Percentiles rank a stretch among this genome's conserved stretches.
Evolutionary conservation across 257 asterid genomes (phyloP).

Genomic region (Petunia axillaris): DNA sequence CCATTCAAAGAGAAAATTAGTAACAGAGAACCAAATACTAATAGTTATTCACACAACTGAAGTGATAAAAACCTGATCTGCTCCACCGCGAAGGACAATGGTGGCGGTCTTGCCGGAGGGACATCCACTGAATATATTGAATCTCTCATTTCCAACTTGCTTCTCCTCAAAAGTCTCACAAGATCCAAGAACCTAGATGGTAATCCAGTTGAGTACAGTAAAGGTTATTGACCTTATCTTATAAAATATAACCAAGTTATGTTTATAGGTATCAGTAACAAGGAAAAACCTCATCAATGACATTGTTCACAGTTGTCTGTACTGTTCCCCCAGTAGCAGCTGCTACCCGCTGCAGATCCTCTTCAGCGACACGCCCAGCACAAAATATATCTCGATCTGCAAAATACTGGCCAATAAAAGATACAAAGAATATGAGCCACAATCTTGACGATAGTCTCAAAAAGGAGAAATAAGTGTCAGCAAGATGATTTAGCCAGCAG

Average conservation of each 20-base stretch:
- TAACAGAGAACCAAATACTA: neutral
- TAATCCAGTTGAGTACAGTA: constrained; percentile 4
- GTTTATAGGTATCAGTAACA: constrained; percentile 18
- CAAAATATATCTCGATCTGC: constrained; percentile 95
- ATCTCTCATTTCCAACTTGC: constrained; percentile 96
- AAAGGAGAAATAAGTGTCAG: neutral
- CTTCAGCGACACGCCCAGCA: constrained; percentile 95
- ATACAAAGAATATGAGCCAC: constrained; percentile 17
- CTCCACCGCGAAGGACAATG: constrained; percentile 95
- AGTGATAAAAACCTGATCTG: constrained; percentile 71
- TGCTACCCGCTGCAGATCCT: constrained; percentile 84
- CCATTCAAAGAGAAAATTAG: constrained; percentile 39
- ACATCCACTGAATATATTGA: constrained; percentile 91
- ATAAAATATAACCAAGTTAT: constrained; percentile 1
- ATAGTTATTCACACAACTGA: neutral
- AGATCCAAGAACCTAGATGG: constrained; percentile 71
- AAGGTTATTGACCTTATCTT: neutral
- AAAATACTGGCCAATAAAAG: constrained; percentile 63
- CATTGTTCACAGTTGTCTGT: constrained; percentile 88
- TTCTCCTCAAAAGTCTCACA: constrained; percentile 87
- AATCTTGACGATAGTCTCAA: neutral
- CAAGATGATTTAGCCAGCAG: neutral
- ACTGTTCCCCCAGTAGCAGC: constrained; percentile 90
- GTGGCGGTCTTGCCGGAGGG: constrained; percentile 89
- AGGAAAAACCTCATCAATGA: constrained; percentile 75